Evolutionary conservation across 192 early-diverging fungal genomes (phyloP).

Genomic region (Coemansia sp.): DNA sequence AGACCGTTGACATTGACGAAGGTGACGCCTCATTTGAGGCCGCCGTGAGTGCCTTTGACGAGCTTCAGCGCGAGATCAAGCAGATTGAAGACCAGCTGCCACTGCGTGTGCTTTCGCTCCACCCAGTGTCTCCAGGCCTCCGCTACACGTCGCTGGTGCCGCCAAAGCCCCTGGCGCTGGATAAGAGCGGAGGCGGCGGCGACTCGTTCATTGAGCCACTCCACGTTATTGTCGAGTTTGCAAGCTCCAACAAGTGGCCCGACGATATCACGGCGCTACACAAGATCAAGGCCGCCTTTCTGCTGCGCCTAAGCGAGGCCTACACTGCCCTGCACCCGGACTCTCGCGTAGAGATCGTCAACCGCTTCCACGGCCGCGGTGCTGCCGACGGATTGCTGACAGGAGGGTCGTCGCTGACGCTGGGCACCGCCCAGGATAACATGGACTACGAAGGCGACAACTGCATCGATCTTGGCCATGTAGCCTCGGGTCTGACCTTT

Average conservation of each 20-base stretch:
- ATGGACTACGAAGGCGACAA: constrained; percentile 37
- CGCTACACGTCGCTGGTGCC: constrained; percentile 59
- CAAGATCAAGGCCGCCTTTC: constrained; percentile 87
- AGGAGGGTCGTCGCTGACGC: constrained; percentile 8
- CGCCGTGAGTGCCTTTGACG: constrained; percentile 22
- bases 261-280: constrained; percentile 83
- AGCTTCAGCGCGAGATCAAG: constrained; percentile 27
- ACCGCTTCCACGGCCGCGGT: constrained; percentile 54
- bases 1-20: constrained; percentile 14
- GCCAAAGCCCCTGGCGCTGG: constrained; percentile 33
- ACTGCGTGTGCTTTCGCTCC: constrained; percentile 40
- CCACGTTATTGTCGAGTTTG: constrained; percentile 81
- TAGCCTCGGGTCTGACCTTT: constrained; percentile 68
- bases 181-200: constrained; percentile 45
- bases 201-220: constrained; percentile 64
- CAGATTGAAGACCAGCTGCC: constrained; percentile 40
- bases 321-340: constrained; percentile 46
- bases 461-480: constrained; percentile 71
- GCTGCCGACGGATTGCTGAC: constrained; percentile 52
- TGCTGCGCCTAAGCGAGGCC: constrained; percentile 68
- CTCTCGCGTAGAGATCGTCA: constrained; percentile 32
- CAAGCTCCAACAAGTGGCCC: constrained; percentile 82
- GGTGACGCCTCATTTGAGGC: constrained; percentile 27
- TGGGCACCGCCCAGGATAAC: constrained; percentile 12
- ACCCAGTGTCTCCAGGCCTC: constrained; percentile 48